phyloP scores from a whole-genome alignment of 2,329 filamentous ascomycete species.

The Xylariales sp. region DNA sequence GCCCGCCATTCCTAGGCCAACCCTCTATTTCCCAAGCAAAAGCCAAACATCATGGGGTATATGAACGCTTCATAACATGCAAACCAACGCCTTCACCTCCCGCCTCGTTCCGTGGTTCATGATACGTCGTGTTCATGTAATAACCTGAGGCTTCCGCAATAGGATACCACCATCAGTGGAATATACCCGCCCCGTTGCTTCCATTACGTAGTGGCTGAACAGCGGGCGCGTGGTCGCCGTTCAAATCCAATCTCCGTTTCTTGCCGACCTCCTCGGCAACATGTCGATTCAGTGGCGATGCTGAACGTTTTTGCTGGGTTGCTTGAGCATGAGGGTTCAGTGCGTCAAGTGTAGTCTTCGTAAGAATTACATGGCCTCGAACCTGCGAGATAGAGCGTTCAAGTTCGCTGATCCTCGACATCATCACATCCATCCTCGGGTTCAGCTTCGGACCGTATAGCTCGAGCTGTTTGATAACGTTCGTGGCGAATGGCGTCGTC shows the following conservation, averaged over 20 bases:
- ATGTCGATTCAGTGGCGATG: neutral
- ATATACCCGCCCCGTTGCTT: no score
- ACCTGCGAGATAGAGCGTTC: neutral
- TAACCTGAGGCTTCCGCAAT: no score
- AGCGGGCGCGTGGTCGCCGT: no score
- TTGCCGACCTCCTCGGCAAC: neutral
- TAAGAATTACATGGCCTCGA: neutral
- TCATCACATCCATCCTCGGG: neutral
- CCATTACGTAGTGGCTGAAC: no score
- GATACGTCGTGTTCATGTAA: no score
- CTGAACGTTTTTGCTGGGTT: neutral
- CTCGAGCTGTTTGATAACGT: conserved; percentile 3
- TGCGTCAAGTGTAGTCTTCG: neutral
- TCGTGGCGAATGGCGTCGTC: conserved; percentile 3
- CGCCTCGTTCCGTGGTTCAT: no score
- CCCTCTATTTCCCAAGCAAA: no score
- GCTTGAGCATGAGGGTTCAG: neutral
- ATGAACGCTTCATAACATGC: no score
- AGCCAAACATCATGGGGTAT: no score
- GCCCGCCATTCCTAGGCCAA: no score
- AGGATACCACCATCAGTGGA: no score
- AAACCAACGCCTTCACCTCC: no score
- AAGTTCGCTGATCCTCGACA: neutral
- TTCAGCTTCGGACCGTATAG: neutral
- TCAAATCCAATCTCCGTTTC: neutral